phyloP scores from a whole-genome alignment of 495 filamentous ascomycete species.

The Daldinia childiae region DNA sequence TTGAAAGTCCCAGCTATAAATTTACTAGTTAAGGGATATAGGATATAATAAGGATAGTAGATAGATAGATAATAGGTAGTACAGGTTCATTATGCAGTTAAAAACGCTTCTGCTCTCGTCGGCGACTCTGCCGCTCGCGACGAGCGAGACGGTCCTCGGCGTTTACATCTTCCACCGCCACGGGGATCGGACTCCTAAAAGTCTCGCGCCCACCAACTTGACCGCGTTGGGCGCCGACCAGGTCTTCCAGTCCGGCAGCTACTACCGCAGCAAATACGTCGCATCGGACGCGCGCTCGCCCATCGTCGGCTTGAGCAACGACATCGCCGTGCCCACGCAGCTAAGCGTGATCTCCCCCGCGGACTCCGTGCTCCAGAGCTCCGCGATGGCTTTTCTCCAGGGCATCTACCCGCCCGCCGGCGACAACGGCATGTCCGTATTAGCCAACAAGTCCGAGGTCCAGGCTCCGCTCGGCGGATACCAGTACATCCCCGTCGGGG shows the following conservation, averaged over 20 bases:
- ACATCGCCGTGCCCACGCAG: slow-evolving; percentile 67
- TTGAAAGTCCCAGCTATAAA: background rate
- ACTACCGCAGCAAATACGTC: slow-evolving; percentile 70
- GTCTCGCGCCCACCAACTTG: slow-evolving; percentile 61
- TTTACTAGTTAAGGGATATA: background rate
- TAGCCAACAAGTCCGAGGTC: slow-evolving; percentile 69
- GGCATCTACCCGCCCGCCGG: slow-evolving; percentile 81
- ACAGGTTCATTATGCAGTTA: slow-evolving; percentile 27
- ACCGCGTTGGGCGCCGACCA: slow-evolving; percentile 76
- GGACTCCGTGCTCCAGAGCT: slow-evolving; percentile 71
- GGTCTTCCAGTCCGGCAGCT: slow-evolving; percentile 66
- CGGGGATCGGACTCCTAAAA: slow-evolving; percentile 76
- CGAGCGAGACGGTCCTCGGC: slow-evolving; percentile 70
- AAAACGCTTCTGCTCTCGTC: slow-evolving; percentile 45
- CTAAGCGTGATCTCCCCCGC: slow-evolving; percentile 66
- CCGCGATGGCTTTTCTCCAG: slow-evolving; percentile 80
- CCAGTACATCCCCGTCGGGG: slow-evolving; percentile 73
- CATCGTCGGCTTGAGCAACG: slow-evolving; percentile 59
- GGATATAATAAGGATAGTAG: background rate
- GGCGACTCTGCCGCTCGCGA: slow-evolving; percentile 49
- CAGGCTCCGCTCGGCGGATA: slow-evolving; percentile 73
- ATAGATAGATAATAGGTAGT: too few species aligned
- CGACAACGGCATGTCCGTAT: slow-evolving; percentile 52
- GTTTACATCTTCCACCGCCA: slow-evolving; percentile 77
- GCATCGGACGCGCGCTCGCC: slow-evolving; percentile 49